Base-by-base conservation (phyloP, 371 early-diverging fungal genomes). In the Parasitella parasitica region DNA sequence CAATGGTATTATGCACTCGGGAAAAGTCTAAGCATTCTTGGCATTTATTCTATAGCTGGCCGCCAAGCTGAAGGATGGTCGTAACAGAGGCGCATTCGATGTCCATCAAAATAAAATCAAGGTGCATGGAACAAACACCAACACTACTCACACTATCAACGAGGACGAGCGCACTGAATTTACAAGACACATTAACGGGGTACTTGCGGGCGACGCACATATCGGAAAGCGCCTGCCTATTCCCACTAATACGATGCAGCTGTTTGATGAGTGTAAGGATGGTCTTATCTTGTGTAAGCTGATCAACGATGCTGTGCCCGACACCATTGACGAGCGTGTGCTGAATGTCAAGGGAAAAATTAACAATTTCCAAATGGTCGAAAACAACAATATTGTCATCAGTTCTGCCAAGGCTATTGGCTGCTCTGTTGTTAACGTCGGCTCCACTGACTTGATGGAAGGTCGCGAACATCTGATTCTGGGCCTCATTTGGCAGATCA, bases 361-460 rank as follows among this genome's bases (percentile, higher is more conserved):
- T 49, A 90, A 89, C 69, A 80, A 86, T 37, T 98, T 96, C 86
- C 93, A 97, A 73, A 94, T 96, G 85, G 95, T 93, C n/a, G 97
- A 96, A 79, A 98, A 98, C 83, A 94, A 96, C 84, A 97, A 97
- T 71, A 89, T 97, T 30, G 97, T 94, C 24, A 90, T 98, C 79
- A 97, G 95, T 85, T 93, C 95, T 54, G 97, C 97, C 66, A 98
- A 98, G 77, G 97, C 97, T 50, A 96, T 97, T 66, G 97, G 97
- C 15, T 95, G 97, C 74, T 88, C 86, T 46, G 95, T 97, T 27
- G 94, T 97, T 59, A 98, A 98, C 77, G 96, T 97, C 80, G 97
- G 97, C 48, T 85, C 97, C 7, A 87, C 89, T 69, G 97, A 98
- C 73, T 73, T 98, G 59, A 93, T 95, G 54, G 96, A 97, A 71